phyloP scores from a whole-genome alignment of 345 rosid species.

The Turritis glabra region DNA sequence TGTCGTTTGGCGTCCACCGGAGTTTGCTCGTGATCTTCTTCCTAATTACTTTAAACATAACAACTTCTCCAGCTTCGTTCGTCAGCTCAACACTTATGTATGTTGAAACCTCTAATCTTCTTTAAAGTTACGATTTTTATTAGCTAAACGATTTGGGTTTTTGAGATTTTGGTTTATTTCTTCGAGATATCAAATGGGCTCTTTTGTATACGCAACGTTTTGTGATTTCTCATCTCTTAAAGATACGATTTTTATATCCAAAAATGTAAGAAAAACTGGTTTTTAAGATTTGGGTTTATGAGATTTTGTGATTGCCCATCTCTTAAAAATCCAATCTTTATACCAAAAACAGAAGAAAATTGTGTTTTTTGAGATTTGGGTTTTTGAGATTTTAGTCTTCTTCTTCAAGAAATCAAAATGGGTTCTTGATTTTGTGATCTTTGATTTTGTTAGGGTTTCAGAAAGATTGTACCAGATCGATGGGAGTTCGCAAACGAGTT shows the following conservation, averaged over 20 bases:
- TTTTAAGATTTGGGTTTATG: background rate
- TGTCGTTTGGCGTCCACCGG: constrained; percentile 92
- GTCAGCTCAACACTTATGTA: constrained; percentile 98
- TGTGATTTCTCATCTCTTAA: background rate
- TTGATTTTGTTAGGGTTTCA: constrained; percentile 67
- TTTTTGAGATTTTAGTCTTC: background rate
- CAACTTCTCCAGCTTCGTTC: constrained; percentile 95
- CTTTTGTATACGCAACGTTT: background rate
- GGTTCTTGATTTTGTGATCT: background rate
- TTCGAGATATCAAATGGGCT: background rate
- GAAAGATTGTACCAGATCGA: constrained; percentile 96
- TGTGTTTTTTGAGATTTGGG: background rate
- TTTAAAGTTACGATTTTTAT: background rate
- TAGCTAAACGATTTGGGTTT: background rate
- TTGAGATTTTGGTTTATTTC: background rate
- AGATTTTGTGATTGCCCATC: background rate
- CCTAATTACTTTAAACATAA: constrained; percentile 98
- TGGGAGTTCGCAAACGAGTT: constrained; percentile 98
- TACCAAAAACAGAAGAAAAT: background rate
- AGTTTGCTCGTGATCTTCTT: constrained; percentile 92
- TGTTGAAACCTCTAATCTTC: background rate
- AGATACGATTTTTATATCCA: background rate
- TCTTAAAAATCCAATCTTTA: background rate
- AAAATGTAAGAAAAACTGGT: background rate
- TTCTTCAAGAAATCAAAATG: background rate